Percentiles rank a stretch among this genome's conserved stretches.
These are phyloP conservation scores for Mitragyna speciosa DNA, from an alignment of 257 asterid species.

Conservation along the genomic window DNA sequence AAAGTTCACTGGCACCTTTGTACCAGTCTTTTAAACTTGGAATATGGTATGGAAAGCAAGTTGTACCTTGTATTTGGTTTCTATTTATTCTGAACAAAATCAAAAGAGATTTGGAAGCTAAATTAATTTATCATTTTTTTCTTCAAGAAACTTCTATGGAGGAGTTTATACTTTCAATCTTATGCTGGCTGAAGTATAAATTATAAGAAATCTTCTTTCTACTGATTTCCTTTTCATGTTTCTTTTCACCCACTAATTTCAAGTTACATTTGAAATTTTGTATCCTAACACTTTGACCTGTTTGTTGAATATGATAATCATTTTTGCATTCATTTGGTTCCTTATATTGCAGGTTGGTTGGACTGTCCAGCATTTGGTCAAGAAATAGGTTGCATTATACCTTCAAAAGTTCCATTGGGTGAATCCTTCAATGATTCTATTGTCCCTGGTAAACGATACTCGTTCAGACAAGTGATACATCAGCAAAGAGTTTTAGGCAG, in stretches of 20 bases:
- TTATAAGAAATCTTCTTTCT: background rate
- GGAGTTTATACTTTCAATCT: background rate
- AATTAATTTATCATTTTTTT: background rate
- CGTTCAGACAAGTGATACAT: slow-evolving; percentile 82
- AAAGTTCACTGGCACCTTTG: background rate
- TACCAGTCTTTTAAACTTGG: background rate
- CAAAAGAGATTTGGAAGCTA: background rate
- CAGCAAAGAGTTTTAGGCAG: slow-evolving; percentile 72
- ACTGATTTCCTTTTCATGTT: background rate
- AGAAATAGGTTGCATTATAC: slow-evolving; percentile 71
- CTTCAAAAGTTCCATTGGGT: slow-evolving; percentile 94
- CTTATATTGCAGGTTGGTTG: slow-evolving; percentile 76
- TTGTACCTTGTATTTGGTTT: background rate
- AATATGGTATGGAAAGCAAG: background rate
- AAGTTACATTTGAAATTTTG: slow-evolving; percentile 10
- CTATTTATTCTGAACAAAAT: background rate
- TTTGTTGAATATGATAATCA: background rate
- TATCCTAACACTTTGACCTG: slow-evolving; percentile 2
- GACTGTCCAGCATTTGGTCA: slow-evolving; percentile 85
- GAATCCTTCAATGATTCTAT: slow-evolving; percentile 72
- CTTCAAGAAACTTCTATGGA: background rate
- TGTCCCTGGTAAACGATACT: slow-evolving; percentile 90
- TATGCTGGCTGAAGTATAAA: background rate
- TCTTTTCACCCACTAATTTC: background rate
- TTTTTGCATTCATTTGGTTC: slow-evolving; percentile 6